These are phyloP conservation scores for Clonostachys sp. DNA, from an alignment of 2,329 filamentous ascomycete genomes.

Conservation along the genomic window DNA sequence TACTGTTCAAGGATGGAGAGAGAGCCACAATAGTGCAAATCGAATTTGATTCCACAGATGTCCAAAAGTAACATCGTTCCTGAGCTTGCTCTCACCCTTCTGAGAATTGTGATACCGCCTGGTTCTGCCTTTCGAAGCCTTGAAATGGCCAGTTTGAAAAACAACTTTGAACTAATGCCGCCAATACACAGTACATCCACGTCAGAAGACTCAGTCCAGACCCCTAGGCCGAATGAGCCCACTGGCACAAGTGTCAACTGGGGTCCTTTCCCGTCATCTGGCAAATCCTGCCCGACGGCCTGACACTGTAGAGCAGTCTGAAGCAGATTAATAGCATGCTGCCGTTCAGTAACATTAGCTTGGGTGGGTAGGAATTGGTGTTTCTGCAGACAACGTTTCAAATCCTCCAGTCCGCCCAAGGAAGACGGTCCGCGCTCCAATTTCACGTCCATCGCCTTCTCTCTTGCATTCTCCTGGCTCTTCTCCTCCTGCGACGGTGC, in stretches of 20 bases:
- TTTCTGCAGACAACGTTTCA: slow-evolving; percentile 29
- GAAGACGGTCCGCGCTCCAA: slow-evolving; percentile 16
- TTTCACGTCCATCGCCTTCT: no score
- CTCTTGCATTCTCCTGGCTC: no score
- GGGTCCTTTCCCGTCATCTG: slow-evolving; percentile 10
- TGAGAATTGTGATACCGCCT: slow-evolving; percentile 42
- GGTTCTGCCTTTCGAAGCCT: slow-evolving; percentile 42
- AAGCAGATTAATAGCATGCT: slow-evolving; percentile 39
- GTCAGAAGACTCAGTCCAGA: slow-evolving; percentile 57
- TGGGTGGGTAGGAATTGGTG: slow-evolving; percentile 39
- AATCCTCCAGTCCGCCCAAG: slow-evolving; percentile 21
- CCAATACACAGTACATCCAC: slow-evolving; percentile 64
- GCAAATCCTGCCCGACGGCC: slow-evolving; percentile 4
- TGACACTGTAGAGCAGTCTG: slow-evolving; percentile 32
- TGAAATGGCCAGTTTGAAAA: slow-evolving; percentile 55
- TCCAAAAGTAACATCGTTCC: slow-evolving; percentile 63
- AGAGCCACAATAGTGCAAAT: slow-evolving; percentile 64
- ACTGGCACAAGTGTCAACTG: slow-evolving; percentile 51
- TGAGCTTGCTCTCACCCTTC: slow-evolving; percentile 52
- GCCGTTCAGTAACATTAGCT: slow-evolving; percentile 33
- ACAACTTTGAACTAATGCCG: slow-evolving; percentile 53
- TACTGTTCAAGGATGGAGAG: slow-evolving; percentile 45
- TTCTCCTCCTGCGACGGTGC: no score
- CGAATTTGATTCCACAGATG: slow-evolving; percentile 51
- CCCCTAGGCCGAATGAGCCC: slow-evolving; percentile 61